phyloP scores from a whole-genome alignment of 495 filamentous ascomycete genomes.

The Endocarpon pusillum region DNA sequence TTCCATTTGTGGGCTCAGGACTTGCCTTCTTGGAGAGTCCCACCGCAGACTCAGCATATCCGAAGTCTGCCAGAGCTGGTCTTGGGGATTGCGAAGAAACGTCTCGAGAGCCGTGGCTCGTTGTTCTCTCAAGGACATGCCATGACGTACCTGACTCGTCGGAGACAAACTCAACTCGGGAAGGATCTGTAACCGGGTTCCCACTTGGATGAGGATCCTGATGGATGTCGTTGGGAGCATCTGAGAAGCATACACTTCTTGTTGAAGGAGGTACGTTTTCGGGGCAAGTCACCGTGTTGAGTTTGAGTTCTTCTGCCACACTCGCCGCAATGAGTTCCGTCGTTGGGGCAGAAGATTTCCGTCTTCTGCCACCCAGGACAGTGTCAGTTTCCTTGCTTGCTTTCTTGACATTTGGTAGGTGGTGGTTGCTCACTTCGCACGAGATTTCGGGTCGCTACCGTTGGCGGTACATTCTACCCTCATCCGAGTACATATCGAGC shows the following conservation, averaged over 20 bases:
- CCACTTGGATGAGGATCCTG: neutral
- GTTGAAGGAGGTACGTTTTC: too few species aligned
- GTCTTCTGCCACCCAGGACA: constrained; percentile 1
- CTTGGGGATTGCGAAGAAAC: constrained; percentile 1
- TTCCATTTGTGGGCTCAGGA: too few species aligned
- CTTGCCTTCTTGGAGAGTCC: constrained; percentile 15
- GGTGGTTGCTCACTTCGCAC: too few species aligned
- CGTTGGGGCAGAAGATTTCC: constrained; percentile 2
- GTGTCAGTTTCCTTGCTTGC: too few species aligned
- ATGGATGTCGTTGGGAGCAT: constrained; percentile 1
- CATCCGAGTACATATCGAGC: constrained; percentile 14
- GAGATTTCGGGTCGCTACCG: too few species aligned
- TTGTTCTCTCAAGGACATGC: constrained; percentile 1
- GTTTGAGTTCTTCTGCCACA: constrained; percentile 1
- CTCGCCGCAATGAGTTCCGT: neutral
- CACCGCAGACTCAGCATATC: constrained; percentile 13
- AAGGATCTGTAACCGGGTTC: constrained; percentile 3
- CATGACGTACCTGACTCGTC: too few species aligned
- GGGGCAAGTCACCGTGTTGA: too few species aligned
- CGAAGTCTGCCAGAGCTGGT: constrained; percentile 11
- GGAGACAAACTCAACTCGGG: too few species aligned
- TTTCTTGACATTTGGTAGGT: constrained; percentile 1
- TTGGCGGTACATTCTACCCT: constrained; percentile 14
- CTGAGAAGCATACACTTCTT: too few species aligned
- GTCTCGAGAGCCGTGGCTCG: neutral